A percentile compares a stretch with the other conserved stretches of the same genome.
These are phyloP conservation scores for Remersonia thermophila DNA, from an alignment of 2,329 filamentous ascomycete genomes.

Conservation along the genomic window DNA sequence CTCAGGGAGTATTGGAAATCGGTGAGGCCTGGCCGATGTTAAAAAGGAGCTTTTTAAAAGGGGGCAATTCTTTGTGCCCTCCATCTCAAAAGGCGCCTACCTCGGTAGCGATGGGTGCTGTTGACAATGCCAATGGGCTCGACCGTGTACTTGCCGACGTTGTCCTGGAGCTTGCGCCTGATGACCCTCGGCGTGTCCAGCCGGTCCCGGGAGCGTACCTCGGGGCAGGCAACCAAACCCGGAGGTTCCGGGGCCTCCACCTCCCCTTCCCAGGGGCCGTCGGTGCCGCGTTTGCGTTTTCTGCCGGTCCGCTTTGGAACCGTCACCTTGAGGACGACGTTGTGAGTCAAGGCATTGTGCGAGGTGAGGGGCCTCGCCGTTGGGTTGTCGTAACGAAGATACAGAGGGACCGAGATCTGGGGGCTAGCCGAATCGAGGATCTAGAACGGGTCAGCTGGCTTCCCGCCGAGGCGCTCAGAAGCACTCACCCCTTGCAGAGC, in stretches of 20 bases:
- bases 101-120: conserved; percentile 77
- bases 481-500: conserved; percentile 26
- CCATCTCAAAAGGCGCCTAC: too few species aligned
- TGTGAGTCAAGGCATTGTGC: conserved; percentile 62
- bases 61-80: too few species aligned
- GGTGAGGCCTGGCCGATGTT: conserved; percentile 53
- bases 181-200: conserved; percentile 43
- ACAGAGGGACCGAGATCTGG: conserved; percentile 50
- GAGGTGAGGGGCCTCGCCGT: conserved; percentile 69
- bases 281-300: conserved; percentile 68
- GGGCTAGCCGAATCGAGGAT: conserved; percentile 32
- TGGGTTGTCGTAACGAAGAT: conserved; percentile 67
- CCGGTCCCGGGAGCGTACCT: conserved; percentile 32
- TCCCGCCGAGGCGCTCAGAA: not conserved
- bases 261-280: conserved; percentile 48
- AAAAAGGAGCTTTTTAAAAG: not conserved
- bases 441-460: conserved; percentile 20
- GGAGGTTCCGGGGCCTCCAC: conserved; percentile 20
- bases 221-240: conserved; percentile 7
- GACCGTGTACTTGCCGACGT: conserved; percentile 51
- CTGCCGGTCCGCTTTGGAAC: conserved; percentile 78
- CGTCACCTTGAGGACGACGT: conserved; percentile 74
- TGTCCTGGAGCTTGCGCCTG: conserved; percentile 57
- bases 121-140: conserved; percentile 61
- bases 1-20: conserved; percentile 76